phyloP scores from a whole-genome alignment of 768 basidiomycete genomes.

The Jaapia argillacea region DNA sequence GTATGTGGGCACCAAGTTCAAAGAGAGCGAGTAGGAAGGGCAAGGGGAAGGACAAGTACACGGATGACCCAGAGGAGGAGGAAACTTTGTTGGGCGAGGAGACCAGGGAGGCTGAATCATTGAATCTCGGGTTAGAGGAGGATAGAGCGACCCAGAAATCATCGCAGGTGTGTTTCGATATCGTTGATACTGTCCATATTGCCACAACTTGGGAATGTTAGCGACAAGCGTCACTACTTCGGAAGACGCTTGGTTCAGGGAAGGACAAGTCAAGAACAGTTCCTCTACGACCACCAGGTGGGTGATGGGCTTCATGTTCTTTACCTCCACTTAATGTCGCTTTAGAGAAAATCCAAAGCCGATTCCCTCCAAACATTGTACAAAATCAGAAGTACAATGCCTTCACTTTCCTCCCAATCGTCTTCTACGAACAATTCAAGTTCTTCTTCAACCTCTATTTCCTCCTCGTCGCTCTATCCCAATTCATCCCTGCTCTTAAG shows the following conservation, averaged over 20 bases:
- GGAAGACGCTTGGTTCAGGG: constrained; percentile 8
- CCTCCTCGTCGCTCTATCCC: constrained; percentile 89
- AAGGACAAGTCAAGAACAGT: constrained; percentile 73
- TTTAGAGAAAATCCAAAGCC: constrained; percentile 59
- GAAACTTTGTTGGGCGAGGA: constrained; percentile 35
- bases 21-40: constrained; percentile 24
- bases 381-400: constrained; percentile 98
- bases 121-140: constrained; percentile 28
- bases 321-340: constrained; percentile 1
- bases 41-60: constrained; percentile 43
- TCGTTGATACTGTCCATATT: neutral
- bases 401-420: constrained; percentile 93
- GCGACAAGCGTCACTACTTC: constrained; percentile 18
- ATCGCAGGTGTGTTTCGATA: constrained; percentile 16
- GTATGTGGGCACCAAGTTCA: constrained; percentile 22
- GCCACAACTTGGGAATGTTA: constrained; percentile 4
- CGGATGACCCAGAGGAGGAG: constrained; percentile 57
- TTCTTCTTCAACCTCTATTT: constrained; percentile 99
- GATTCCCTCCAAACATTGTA: constrained; percentile 82
- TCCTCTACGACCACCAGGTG: constrained; percentile 68
- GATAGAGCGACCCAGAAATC: constrained; percentile 4
- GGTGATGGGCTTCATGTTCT: constrained; percentile 6
- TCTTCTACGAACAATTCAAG: constrained; percentile 99
- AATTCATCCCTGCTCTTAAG: constrained; percentile 92
- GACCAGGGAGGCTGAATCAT: constrained; percentile 20